Percentiles rank a stretch among this genome's conserved stretches.
phyloP scores from a whole-genome alignment of 345 rosid species.

The Erodium maritimum region DNA sequence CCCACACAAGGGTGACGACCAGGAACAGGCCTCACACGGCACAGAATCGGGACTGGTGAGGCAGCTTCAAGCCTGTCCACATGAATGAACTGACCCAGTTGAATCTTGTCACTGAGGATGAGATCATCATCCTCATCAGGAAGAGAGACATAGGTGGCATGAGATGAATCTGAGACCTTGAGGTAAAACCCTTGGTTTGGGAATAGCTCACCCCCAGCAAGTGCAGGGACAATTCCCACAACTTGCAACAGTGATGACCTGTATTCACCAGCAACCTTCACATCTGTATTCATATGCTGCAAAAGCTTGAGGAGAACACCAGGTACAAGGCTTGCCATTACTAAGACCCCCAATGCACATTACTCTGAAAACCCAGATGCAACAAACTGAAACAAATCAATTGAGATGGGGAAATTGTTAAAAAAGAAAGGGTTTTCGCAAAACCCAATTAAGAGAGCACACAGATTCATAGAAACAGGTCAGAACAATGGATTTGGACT shows the following conservation, averaged over 20 bases:
- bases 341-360: conserved; percentile 33
- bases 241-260: conserved; percentile 87
- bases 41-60: conserved; percentile 83
- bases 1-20: conserved; percentile 96
- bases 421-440: neutral
- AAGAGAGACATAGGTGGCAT: conserved; percentile 86
- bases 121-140: conserved; percentile 95
- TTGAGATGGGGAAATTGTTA: neutral
- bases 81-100: conserved; percentile 91
- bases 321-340: conserved; percentile 92
- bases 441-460: neutral
- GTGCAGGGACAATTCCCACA: conserved; percentile 83
- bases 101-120: conserved; percentile 87
- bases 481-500: neutral
- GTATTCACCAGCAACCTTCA: conserved; percentile 92
- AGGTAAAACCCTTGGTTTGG: conserved; percentile 86
- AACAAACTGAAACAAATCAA: neutral
- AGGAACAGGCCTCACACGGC: conserved; percentile 90
- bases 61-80: conserved; percentile 87
- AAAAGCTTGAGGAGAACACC: conserved; percentile 93
- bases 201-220: conserved; percentile 92
- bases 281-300: conserved; percentile 92
- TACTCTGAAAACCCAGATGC: conserved; percentile 12
- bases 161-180: conserved; percentile 96
- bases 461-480: neutral